Base-by-base conservation (phyloP, 2,329 filamentous ascomycete genomes). In the Fusarium sp. region DNA sequence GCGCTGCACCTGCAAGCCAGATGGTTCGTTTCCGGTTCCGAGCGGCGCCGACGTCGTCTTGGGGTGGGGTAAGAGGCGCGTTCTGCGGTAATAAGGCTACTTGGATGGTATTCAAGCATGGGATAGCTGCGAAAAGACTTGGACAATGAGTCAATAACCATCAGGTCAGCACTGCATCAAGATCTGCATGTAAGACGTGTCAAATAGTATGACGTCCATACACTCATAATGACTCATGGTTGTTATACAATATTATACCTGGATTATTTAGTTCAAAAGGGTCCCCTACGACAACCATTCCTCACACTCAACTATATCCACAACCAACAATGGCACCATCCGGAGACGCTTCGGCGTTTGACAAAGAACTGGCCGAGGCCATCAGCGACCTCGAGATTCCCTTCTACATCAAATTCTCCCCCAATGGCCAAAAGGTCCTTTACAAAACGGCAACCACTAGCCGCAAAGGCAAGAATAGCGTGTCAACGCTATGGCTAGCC, bases 401-500 rank as follows among this genome's bases (percentile, higher is more conserved):
- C 4, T 47, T 64, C 4, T 1, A 13, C 5, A 57, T 75, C 5
- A 63, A 34, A 18, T 35, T 75, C 35, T 75, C 73, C 0, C 72
- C 70, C 2, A 35, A 63, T 2, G 64, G 70, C 0, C 24, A 61
- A 34, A 52, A 40, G 4, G 10, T 75, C 3, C 14, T 75, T 0
- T 73, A 75, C 54, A 60, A 59, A 1, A 71, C 72, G 34, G 52
- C 16, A 31, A 45, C 31, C 11, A n/a, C 7, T 1, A 24, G 45
- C 5, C 62, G 62, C 11, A 71, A 73, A 18, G 70, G 62, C 27
- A 75, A 71, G 27, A 60, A 68, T 4, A 9, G 13, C 6, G 4
- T 70, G 4, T 75, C 73, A 11, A 75, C 67, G 4, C 27, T 75
- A n/a, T 75, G 73, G 72, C 59, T 75, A 18, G 72, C 72, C 2